phyloP scores from a whole-genome alignment of 768 basidiomycete species.

The Mycena haematopus region DNA sequence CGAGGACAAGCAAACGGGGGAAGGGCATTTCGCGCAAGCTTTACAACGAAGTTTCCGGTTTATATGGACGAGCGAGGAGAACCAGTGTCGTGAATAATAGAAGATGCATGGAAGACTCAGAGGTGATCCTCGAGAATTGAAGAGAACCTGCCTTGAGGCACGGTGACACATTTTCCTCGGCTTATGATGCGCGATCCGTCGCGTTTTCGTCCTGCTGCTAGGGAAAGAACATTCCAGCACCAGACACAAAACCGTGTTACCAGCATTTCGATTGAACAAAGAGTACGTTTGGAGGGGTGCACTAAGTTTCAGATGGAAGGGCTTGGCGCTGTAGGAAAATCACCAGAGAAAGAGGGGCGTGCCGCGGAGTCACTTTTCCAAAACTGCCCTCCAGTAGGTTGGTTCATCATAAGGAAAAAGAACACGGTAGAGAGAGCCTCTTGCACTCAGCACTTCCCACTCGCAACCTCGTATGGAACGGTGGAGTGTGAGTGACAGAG shows the following conservation, averaged over 20 bases:
- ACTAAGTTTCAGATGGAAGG: too few species aligned
- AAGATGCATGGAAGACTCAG: background rate
- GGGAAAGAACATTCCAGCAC: background rate
- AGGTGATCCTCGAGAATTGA: constrained; percentile 1
- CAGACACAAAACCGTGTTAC: background rate
- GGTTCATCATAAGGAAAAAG: too few species aligned
- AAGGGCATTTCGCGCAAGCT: constrained; percentile 15
- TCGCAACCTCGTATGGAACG: too few species aligned
- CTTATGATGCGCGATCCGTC: constrained; percentile 4
- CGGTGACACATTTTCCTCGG: constrained; percentile 13
- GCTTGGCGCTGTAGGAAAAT: background rate
- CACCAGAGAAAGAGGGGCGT: background rate
- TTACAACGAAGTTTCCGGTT: background rate
- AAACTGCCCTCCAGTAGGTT: too few species aligned
- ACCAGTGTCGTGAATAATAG: constrained; percentile 13
- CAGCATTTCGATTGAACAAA: background rate
- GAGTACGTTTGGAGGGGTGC: background rate
- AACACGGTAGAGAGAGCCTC: too few species aligned
- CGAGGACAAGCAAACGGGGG: constrained; percentile 6
- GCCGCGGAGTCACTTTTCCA: background rate
- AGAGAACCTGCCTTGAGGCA: background rate
- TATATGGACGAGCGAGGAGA: constrained; percentile 1
- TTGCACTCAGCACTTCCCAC: too few species aligned
- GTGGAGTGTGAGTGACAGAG: too few species aligned
- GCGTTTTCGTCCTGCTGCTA: background rate